Evolutionary conservation across 2,329 filamentous ascomycete genomes (phyloP).

Genomic region (Sporothrix euskadiensis): DNA sequence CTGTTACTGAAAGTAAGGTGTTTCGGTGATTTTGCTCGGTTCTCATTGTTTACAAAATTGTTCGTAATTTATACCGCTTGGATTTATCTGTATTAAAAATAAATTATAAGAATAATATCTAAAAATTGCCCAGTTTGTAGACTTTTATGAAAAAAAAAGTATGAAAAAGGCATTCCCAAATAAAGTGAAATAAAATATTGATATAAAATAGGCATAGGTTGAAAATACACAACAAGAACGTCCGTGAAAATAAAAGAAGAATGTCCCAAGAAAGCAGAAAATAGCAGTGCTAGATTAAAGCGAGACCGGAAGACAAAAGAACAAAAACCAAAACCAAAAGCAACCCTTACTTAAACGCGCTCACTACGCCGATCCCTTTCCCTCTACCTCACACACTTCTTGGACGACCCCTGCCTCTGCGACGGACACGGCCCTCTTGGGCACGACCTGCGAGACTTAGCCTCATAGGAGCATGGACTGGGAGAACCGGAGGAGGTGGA

Average conservation of each 20-base stretch:
- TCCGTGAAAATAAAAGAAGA: neutral
- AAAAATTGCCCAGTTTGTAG: too few relatives aligned
- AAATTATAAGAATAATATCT: too few relatives aligned
- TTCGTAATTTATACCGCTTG: too few relatives aligned
- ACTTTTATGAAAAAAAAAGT: too few relatives aligned
- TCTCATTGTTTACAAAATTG: too few relatives aligned
- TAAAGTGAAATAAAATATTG: too few relatives aligned
- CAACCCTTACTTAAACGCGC: neutral
- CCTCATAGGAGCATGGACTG: neutral
- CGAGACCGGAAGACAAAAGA: neutral
- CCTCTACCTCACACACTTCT: neutral
- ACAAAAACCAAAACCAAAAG: neutral
- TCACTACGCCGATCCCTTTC: neutral
- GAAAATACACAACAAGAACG: neutral
- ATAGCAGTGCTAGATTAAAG: neutral
- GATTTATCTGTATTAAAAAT: too few relatives aligned
- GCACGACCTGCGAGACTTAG: neutral
- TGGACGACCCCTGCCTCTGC: neutral
- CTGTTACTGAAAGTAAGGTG: neutral
- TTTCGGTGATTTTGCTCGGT: too few relatives aligned
- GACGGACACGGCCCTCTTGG: neutral
- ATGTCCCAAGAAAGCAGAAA: neutral
- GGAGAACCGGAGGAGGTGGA: neutral
- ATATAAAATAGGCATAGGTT: too few relatives aligned
- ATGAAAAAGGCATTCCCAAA: too few relatives aligned